phyloP scores from a whole-genome alignment of 2,329 filamentous ascomycete species.

The Sphaerostilbella broomeana region DNA sequence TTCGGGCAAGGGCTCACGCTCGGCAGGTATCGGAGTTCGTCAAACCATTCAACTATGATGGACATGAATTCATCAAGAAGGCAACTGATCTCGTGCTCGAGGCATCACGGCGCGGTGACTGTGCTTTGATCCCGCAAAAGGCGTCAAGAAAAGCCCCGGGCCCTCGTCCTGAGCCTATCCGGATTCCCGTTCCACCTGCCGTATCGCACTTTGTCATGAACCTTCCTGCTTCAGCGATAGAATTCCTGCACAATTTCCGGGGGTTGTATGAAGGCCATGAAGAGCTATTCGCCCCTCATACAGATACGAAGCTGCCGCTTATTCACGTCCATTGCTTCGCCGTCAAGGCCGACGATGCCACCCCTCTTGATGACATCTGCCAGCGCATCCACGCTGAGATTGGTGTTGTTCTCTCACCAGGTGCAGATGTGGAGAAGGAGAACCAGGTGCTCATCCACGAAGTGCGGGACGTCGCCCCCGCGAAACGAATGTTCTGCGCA shows the following conservation, averaged over 20 bases:
- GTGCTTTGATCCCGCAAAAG: slow-evolving; percentile 43
- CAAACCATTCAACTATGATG: slow-evolving; percentile 73
- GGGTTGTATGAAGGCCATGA: slow-evolving; percentile 74
- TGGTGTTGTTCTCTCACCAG: slow-evolving; percentile 34
- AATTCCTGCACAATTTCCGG: slow-evolving; percentile 62
- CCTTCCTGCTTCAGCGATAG: slow-evolving; percentile 80
- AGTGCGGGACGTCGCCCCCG: slow-evolving; percentile 82
- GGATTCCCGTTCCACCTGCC: slow-evolving; percentile 57
- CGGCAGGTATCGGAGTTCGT: slow-evolving; percentile 60
- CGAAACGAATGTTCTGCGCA: slow-evolving; percentile 95
- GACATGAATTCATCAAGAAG: slow-evolving; percentile 68
- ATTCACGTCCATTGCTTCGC: slow-evolving; percentile 95
- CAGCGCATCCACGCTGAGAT: slow-evolving; percentile 35
- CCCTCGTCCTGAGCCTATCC: slow-evolving; percentile 30
- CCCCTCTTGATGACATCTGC: slow-evolving; percentile 47
- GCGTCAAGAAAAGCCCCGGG: slow-evolving; percentile 32
- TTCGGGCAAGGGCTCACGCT: too few relatives aligned
- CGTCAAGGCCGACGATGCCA: slow-evolving; percentile 69
- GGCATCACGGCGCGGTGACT: slow-evolving; percentile 44
- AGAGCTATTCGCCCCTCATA: slow-evolving; percentile 55
- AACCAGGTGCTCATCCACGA: slow-evolving; percentile 54
- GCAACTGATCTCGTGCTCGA: slow-evolving; percentile 56
- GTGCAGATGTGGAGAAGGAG: slow-evolving; percentile 40
- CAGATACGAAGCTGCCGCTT: slow-evolving; percentile 60
- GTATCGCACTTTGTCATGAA: slow-evolving; percentile 99